Evolutionary conservation across 441 rosid species (phyloP).

Genomic region (Melastoma candidum): DNA sequence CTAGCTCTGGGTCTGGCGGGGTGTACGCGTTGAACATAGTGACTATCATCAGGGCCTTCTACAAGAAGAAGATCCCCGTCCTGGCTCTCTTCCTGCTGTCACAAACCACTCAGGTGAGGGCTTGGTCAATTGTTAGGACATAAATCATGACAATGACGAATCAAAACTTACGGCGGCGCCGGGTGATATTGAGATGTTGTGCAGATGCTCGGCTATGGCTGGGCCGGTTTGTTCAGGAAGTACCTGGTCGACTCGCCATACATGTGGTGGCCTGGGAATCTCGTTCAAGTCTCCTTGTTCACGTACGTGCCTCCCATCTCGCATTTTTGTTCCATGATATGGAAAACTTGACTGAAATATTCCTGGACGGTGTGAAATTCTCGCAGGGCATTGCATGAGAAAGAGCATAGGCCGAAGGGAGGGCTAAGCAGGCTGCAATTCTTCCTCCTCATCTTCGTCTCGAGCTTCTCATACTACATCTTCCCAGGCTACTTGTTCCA

Average conservation of each 20-base stretch:
- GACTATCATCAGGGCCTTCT: constrained; percentile 25
- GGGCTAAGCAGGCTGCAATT: constrained; percentile 55
- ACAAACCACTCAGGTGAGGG: constrained; percentile 16
- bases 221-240: constrained; percentile 75
- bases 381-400: constrained; percentile 65
- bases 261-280: constrained; percentile 86
- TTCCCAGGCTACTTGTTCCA: constrained; percentile 68
- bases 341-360: not conserved
- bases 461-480: constrained; percentile 67
- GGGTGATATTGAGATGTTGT: not conserved
- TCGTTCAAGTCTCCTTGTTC: constrained; percentile 75
- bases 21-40: constrained; percentile 19
- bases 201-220: constrained; percentile 81
- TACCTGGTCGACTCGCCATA: constrained; percentile 71
- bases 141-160: too few species aligned
- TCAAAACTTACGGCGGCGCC: too few species aligned
- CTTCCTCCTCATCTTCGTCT: constrained; percentile 43
- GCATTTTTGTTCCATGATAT: too few species aligned
- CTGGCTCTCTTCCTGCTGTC: constrained; percentile 14
- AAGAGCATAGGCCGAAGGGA: constrained; percentile 42
- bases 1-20: constrained; percentile 15
- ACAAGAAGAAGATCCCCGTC: constrained; percentile 11
- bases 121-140: too few species aligned
- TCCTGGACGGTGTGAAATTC: too few species aligned
- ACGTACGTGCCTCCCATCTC: constrained; percentile 21